Conservation (phyloP, 225 moss, liverwort and hornwort species). For the Bryoerythrophyllum caledonicum region DNA sequence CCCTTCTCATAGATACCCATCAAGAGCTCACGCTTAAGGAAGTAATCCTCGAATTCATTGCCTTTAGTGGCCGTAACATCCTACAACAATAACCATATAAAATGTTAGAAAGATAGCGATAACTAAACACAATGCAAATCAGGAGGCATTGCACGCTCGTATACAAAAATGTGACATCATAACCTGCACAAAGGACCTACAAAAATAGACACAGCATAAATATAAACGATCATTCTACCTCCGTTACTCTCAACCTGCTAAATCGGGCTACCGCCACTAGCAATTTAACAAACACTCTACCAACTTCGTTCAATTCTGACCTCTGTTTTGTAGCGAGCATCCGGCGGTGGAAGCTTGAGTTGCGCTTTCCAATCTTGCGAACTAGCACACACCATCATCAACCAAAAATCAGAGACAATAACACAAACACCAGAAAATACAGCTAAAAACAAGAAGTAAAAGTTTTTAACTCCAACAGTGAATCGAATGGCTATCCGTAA, state of each 20-base stretch:
- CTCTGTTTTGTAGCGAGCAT: constrained; percentile 65
- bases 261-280: background rate
- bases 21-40: constrained; percentile 65
- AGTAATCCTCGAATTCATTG: constrained; percentile 70
- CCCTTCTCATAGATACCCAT: constrained; percentile 74
- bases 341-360: constrained; percentile 58
- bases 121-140: background rate
- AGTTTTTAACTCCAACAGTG: background rate
- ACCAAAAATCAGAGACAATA: constrained; percentile 15
- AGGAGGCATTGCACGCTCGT: background rate
- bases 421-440: background rate
- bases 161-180: background rate
- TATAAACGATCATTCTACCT: background rate
- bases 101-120: background rate
- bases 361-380: constrained; percentile 69
- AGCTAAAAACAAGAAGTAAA: background rate
- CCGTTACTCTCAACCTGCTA: background rate
- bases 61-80: constrained; percentile 65
- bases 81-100: constrained; percentile 25
- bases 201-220: background rate
- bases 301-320: constrained; percentile 24
- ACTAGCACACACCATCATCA: constrained; percentile 30
- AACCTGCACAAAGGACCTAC: background rate
- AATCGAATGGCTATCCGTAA: background rate
- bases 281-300: background rate